Conservation (phyloP, 208 protist genomes). For the Leishmania tarentolae region DNA sequence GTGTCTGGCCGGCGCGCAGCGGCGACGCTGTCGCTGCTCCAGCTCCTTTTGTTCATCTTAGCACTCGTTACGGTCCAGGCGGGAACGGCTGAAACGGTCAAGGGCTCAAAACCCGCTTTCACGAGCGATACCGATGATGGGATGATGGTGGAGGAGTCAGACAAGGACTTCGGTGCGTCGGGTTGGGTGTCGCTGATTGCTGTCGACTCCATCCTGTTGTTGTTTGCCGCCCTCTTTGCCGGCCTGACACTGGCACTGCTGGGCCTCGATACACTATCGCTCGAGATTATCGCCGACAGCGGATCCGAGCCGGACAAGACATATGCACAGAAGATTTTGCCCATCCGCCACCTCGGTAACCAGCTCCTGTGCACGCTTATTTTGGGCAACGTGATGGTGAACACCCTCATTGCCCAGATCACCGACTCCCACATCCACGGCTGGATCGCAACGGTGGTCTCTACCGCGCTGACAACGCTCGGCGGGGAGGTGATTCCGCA, state of each 20-base stretch:
- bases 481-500: slow-evolving; percentile 97
- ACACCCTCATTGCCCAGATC: slow-evolving; percentile 94
- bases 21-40: not conserved
- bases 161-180: slow-evolving; percentile 25
- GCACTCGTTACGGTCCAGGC: not conserved
- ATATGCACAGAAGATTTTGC: slow-evolving; percentile 93
- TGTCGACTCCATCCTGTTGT: slow-evolving; percentile 79
- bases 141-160: slow-evolving; percentile 12
- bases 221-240: slow-evolving; percentile 95
- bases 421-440: slow-evolving; percentile 89
- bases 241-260: slow-evolving; percentile 96
- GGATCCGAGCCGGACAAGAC: slow-evolving; percentile 89
- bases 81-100: not conserved
- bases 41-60: slow-evolving; percentile 5
- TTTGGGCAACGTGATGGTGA: slow-evolving; percentile 97
- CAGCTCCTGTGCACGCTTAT: slow-evolving; percentile 96
- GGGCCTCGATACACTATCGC: slow-evolving; percentile 91
- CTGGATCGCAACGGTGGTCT: slow-evolving; percentile 89
- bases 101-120: not conserved
- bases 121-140: not conserved
- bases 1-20: not conserved
- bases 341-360: slow-evolving; percentile 95
- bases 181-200: slow-evolving; percentile 82
- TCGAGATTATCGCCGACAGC: slow-evolving; percentile 93
- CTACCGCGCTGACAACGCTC: slow-evolving; percentile 94